Conservation (phyloP, 768 basidiomycete genomes). For the Pulveroboletus sp. region DNA sequence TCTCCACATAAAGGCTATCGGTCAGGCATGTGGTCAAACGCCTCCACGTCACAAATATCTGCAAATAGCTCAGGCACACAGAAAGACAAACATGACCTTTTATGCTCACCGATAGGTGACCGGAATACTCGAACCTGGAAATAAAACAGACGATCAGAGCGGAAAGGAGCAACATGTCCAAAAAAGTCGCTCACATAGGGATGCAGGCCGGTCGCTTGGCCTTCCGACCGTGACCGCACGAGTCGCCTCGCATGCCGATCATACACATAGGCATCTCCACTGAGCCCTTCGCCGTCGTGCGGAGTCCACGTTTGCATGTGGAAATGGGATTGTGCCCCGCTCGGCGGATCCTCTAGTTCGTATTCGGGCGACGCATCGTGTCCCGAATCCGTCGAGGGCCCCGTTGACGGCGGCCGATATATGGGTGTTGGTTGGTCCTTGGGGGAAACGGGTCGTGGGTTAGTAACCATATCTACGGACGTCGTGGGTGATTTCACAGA, state of each 20-base stretch:
- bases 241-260: constrained; percentile 26
- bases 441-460: constrained; percentile 16
- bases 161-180: not conserved
- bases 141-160: constrained; percentile 6
- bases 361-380: constrained; percentile 39
- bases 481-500: constrained; percentile 31
- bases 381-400: constrained; percentile 20
- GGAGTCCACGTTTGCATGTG: constrained; percentile 25
- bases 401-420: constrained; percentile 17
- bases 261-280: constrained; percentile 25
- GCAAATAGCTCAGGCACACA: constrained; percentile 3
- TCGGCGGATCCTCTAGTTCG: constrained; percentile 33
- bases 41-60: constrained; percentile 31
- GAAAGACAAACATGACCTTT: not conserved
- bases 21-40: constrained; percentile 15
- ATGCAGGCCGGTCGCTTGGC: constrained; percentile 21
- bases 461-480: constrained; percentile 12
- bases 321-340: constrained; percentile 8
- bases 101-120: constrained; percentile 31
- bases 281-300: constrained; percentile 9
- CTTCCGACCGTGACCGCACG: constrained; percentile 31
- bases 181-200: constrained; percentile 26
- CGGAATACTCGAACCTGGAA: constrained; percentile 28
- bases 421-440: constrained; percentile 24
- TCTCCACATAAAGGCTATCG: constrained; percentile 17